Percentiles rank a stretch among this genome's conserved stretches.
These are phyloP conservation scores for Platanthera zijinensis DNA, from an alignment of 106 monocot species.

Conservation along the genomic window DNA sequence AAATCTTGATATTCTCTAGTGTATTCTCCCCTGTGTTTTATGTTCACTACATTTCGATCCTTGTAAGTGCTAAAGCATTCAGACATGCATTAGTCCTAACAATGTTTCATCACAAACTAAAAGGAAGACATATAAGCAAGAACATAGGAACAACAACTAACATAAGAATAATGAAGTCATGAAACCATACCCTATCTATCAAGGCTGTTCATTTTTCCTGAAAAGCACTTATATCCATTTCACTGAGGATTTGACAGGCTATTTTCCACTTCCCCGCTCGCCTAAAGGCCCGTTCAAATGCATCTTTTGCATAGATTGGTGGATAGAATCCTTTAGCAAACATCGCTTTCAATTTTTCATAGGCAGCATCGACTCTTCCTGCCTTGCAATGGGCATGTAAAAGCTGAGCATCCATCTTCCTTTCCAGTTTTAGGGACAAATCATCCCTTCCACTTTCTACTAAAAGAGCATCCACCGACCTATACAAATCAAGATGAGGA, in stretches of 20 bases:
- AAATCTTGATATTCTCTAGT: too few relatives aligned
- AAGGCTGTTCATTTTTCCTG: neutral
- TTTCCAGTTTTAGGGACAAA: slow-evolving; percentile 21
- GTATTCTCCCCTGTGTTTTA: too few relatives aligned
- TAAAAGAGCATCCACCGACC: slow-evolving; percentile 18
- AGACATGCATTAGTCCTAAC: too few relatives aligned
- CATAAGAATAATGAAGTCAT: too few relatives aligned
- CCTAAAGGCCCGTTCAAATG: slow-evolving; percentile 19
- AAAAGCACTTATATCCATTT: slow-evolving; percentile 12
- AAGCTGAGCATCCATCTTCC: slow-evolving; percentile 19
- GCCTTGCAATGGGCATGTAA: slow-evolving; percentile 22
- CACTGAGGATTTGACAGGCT: slow-evolving; percentile 18
- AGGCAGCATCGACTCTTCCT: slow-evolving; percentile 29
- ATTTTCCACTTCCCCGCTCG: slow-evolving; percentile 18
- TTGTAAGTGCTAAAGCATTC: too few relatives aligned
- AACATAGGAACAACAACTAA: too few relatives aligned
- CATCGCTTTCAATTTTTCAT: slow-evolving; percentile 21
- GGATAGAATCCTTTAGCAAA: slow-evolving; percentile 20
- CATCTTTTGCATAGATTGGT: slow-evolving; percentile 25
- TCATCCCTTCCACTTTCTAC: slow-evolving; percentile 15
- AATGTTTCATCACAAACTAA: too few relatives aligned
- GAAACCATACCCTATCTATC: neutral
- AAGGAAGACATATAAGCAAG: too few relatives aligned
- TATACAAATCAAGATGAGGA: slow-evolving; percentile 21
- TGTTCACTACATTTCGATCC: too few relatives aligned